phyloP scores from a whole-genome alignment of 345 rosid species.

The Pistacia vera region DNA sequence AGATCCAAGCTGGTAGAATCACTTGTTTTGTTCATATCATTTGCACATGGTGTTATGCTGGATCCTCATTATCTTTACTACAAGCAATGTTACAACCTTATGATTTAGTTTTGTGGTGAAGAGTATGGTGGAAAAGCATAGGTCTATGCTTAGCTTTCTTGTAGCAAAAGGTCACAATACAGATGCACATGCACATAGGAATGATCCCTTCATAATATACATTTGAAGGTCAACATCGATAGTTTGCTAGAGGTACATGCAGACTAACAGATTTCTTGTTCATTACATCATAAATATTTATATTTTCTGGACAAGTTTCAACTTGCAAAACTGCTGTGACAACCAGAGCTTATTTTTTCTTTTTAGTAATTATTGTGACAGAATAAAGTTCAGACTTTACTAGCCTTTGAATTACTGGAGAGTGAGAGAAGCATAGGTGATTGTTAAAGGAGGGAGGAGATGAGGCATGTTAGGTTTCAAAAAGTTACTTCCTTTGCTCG shows the following conservation, averaged over 20 bases:
- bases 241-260: neutral
- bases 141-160: neutral
- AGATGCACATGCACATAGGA: neutral
- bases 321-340: neutral
- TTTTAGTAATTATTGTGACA: neutral
- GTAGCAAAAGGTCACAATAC: neutral
- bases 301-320: no score
- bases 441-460: no score
- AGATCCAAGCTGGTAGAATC: neutral
- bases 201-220: neutral
- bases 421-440: no score
- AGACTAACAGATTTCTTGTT: neutral
- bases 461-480: no score
- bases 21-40: slow-evolving; percentile 7
- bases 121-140: neutral
- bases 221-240: neutral
- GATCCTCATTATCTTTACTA: neutral
- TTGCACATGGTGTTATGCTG: neutral
- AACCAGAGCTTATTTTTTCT: neutral
- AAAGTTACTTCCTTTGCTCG: no score
- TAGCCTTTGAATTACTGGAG: no score
- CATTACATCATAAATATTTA: neutral
- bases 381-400: no score
- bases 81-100: no score
- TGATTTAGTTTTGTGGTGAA: neutral